Conservation (phyloP, 305 asterid genomes). For the Petunia hybrid region DNA sequence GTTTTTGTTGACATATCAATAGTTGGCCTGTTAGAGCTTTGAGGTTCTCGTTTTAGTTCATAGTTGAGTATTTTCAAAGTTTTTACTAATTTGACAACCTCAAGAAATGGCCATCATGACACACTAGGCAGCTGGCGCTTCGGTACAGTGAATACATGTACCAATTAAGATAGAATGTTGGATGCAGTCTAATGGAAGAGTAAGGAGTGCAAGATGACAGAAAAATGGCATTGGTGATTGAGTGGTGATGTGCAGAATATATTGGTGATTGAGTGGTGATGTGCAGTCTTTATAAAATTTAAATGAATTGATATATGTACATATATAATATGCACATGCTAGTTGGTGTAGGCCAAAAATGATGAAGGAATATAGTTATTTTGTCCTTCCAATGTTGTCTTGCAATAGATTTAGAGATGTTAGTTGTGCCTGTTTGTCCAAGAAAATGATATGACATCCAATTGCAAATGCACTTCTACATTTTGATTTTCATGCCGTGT, state of each 20-base stretch:
- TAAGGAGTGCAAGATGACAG: neutral
- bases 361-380: too few species aligned
- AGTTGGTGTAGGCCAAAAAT: too few species aligned
- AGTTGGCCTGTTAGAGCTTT: neutral
- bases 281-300: neutral
- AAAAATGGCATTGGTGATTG: neutral
- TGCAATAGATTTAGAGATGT: too few species aligned
- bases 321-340: neutral
- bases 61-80: neutral
- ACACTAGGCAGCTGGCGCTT: neutral
- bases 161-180: neutral
- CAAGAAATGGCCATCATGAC: neutral
- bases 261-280: neutral
- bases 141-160: neutral
- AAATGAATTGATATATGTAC: neutral
- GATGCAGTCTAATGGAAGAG: neutral
- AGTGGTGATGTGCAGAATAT: neutral
- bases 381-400: too few species aligned
- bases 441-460: too few species aligned
- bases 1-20: too few species aligned
- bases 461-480: neutral
- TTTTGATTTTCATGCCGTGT: too few species aligned
- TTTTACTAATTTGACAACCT: neutral
- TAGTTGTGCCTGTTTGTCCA: too few species aligned
- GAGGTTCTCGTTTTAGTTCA: too few species aligned